Base-by-base conservation (phyloP, 768 basidiomycete genomes). In the Lyophyllum atratum region DNA sequence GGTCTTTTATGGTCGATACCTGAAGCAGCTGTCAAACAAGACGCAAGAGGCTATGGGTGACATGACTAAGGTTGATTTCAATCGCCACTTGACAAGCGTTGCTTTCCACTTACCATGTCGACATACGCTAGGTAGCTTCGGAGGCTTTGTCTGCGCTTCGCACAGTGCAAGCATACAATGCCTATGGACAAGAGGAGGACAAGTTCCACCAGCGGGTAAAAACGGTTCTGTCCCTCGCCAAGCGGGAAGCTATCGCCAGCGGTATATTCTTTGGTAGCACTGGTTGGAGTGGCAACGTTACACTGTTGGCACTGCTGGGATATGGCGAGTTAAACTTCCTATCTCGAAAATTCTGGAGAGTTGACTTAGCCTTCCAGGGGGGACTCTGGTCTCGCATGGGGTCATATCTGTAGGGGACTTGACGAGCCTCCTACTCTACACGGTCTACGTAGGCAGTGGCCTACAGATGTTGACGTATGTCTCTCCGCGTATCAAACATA, bases 11-110 rank as follows among this genome's bases (percentile, higher is more conserved):
- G 95, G 96, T 60, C 86, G 95, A 12, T 99, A 98, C 73, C 75
- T 99, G 52, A 93, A 95, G 69, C 89, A 87, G 59, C 83, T 99
- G 3, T 93, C 93, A 7, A 93, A 92, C 64, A 78, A 87, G 65
- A 95, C 96, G 6, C 96, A 99, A 70, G 94, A 95, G 66, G 93
- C 95, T 1, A 82, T 97, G 51, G 95, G 95, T 54, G 95, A 96
- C 54, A 94, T 96, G 95, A 93, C 94, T 29, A 95, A 80, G 71
- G 76, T 77, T 31, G 34, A 84, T 72, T 80, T 75, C 15, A 44
- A 4, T 34, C 25, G 9, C n/a, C 15, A 21, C 55, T 43, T 48
- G 24, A 3, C 24, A 31, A 15, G 31, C 28, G 26, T 43, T 45
- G 31, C 46, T 31, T 31, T 12, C n/a, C 14, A 46, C 15, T 19